A percentile compares a stretch with the other conserved stretches of the same genome.
Conservation (phyloP, 345 rosid species). For the Brassica nigra region DNA sequence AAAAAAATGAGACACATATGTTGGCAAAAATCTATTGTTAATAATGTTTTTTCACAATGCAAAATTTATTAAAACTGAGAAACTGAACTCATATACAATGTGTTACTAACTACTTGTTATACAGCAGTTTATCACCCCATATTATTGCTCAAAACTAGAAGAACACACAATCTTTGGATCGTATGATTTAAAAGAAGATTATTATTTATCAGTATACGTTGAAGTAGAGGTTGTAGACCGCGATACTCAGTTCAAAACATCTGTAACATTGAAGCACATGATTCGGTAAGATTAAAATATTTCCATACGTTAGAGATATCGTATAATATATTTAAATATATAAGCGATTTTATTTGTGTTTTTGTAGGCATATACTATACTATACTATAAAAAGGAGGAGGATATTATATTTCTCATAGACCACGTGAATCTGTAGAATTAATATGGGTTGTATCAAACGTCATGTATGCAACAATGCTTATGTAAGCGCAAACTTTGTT, state of each 20-base stretch:
- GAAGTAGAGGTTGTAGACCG: neutral
- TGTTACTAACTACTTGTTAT: neutral
- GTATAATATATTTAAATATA: neutral
- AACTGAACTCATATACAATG: neutral
- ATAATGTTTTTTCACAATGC: neutral
- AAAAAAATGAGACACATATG: neutral
- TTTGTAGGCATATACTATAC: neutral
- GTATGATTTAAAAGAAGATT: neutral
- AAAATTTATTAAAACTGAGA: neutral
- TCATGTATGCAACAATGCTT: conserved; percentile 37
- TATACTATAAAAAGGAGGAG: neutral
- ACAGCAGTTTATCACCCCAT: neutral
- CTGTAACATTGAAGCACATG: neutral
- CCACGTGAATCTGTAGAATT: conserved; percentile 24
- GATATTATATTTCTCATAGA: neutral
- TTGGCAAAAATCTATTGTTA: neutral
- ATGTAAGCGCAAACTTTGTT: conserved; percentile 19
- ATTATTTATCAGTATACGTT: neutral
- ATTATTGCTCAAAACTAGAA: neutral
- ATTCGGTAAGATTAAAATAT: neutral
- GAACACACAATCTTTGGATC: neutral
- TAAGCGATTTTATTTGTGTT: neutral
- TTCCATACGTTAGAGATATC: neutral
- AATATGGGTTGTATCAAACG: conserved; percentile 12
- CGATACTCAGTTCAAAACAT: neutral